Percentiles rank a stretch among this genome's conserved stretches.
Conservation (phyloP, 2,329 filamentous ascomycete species). For the Colletotrichum acutatum region DNA sequence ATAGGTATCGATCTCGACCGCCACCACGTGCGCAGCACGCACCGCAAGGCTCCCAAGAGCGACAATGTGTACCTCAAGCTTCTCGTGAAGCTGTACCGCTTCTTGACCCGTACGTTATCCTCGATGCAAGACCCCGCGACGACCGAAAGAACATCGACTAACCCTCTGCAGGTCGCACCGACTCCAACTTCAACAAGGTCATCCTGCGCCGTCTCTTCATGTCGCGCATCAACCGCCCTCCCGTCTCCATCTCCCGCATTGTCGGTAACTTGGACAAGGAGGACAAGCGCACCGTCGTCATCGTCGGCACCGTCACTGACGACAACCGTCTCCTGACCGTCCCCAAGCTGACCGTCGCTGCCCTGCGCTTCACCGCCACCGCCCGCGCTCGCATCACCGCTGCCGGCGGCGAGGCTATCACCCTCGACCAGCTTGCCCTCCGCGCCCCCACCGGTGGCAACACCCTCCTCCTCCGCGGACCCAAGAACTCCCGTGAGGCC, state of each 20-base stretch:
- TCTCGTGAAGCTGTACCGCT: slow-evolving; percentile 98
- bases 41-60: slow-evolving; percentile 97
- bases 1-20: slow-evolving; percentile 78
- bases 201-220: slow-evolving; percentile 97
- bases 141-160: not conserved
- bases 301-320: slow-evolving; percentile 96
- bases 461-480: slow-evolving; percentile 95
- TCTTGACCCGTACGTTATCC: slow-evolving; percentile 84
- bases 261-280: slow-evolving; percentile 74
- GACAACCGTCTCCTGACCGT: slow-evolving; percentile 93
- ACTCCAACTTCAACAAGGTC: slow-evolving; percentile 98
- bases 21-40: slow-evolving; percentile 76
- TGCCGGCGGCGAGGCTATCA: slow-evolving; percentile 94
- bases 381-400: slow-evolving; percentile 93
- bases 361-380: slow-evolving; percentile 95
- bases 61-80: slow-evolving; percentile 98
- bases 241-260: slow-evolving; percentile 94
- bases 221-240: slow-evolving; percentile 98
- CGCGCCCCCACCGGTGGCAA: slow-evolving; percentile 95
- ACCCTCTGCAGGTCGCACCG: slow-evolving; percentile 80
- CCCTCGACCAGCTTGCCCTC: slow-evolving; percentile 96
- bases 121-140: not conserved
- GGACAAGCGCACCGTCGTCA: slow-evolving; percentile 88
- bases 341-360: slow-evolving; percentile 93
- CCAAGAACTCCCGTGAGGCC: slow-evolving; percentile 98